Conservation (phyloP, 148 eudicot species). For the Fallopia convolvulus region DNA sequence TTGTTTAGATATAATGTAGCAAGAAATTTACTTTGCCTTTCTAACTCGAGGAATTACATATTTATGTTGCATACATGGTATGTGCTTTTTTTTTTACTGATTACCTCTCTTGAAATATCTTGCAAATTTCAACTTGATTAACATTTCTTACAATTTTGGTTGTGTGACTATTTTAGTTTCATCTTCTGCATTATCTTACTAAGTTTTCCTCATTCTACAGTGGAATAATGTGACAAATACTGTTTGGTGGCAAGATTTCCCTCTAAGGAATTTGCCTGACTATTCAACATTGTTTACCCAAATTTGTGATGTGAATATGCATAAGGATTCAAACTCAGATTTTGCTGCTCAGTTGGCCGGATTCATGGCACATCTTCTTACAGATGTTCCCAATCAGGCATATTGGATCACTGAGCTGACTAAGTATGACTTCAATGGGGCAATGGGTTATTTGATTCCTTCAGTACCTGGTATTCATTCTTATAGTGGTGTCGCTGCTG, state of each 20-base stretch:
- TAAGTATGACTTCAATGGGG: conserved; percentile 69
- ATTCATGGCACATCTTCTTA: conserved; percentile 66
- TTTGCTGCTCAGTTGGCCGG: conserved; percentile 96
- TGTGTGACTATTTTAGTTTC: not conserved
- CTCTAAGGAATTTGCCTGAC: conserved; percentile 44
- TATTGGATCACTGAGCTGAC: conserved; percentile 70
- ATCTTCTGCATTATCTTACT: conserved; percentile 2
- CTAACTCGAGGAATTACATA: not conserved
- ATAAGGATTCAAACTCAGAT: conserved; percentile 43
- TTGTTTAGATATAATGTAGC: not conserved
- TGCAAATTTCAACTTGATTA: not conserved
- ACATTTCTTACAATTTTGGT: not conserved
- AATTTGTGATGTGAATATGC: conserved; percentile 22
- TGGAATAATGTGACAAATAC: conserved; percentile 83
- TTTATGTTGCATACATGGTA: not conserved
- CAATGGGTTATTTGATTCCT: conserved; percentile 69
- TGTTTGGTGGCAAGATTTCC: conserved; percentile 98
- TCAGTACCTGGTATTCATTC: conserved; percentile 90
- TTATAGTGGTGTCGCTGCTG: conserved; percentile 27
- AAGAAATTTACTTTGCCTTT: not conserved
- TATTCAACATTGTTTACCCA: conserved; percentile 50
- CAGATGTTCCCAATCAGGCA: conserved; percentile 74
- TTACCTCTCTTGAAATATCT: not conserved
- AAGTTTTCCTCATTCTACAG: conserved; percentile 29
- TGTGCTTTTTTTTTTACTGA: not conserved